Base-by-base conservation (phyloP, 2,329 filamentous ascomycete genomes). In the Alternaria arbusti region DNA sequence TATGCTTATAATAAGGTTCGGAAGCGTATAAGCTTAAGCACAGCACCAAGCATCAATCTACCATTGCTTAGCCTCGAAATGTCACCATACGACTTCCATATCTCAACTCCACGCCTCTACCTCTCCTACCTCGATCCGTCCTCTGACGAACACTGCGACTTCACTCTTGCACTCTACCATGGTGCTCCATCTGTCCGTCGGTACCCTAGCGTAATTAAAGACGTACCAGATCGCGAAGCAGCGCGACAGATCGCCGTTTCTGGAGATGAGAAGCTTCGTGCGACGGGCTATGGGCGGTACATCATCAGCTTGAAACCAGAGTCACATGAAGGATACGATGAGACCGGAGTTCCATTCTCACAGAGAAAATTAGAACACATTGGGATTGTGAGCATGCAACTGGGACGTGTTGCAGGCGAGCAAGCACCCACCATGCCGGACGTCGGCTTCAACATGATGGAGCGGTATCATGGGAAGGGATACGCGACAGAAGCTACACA, bases 21-120 rank as follows among this genome's bases (percentile, higher is more conserved):
- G 10, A 6, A 22, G 20, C 6, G 10, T 6, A 17, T 7, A 17
- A 13, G 43, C 4, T 10, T n/a, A 4, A 13, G 17, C 7, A n/a
- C 12, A 8, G 9, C 10, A 32, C 4, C 36, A 13, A 43, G 11
- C 28, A 20, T 26, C 30, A 20, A 28, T 12, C 25, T 9, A 32
- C 13, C 20, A 22, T 25, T 8, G 5, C 12, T 3, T 30, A 36
- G n/a, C 15, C 6, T 54, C 36, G 40, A 25, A 3, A 63, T 63
- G 63, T 45, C 59, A 45, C 25, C 26, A 30, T 49, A 40, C 82
- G 84, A 89, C 78, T 91, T 92, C 85, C 87, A 92, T 3, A 79
- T 70, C 75, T 91, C 89, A 0, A 87, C 83, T 0, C 88, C 88
- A 0, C 72, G 72, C 2, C 64, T 74, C 13, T 61, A 70, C 45